Evolutionary conservation across 2,329 filamentous ascomycete genomes (phyloP).

Genomic region (Lasiodiplodia citricola): DNA sequence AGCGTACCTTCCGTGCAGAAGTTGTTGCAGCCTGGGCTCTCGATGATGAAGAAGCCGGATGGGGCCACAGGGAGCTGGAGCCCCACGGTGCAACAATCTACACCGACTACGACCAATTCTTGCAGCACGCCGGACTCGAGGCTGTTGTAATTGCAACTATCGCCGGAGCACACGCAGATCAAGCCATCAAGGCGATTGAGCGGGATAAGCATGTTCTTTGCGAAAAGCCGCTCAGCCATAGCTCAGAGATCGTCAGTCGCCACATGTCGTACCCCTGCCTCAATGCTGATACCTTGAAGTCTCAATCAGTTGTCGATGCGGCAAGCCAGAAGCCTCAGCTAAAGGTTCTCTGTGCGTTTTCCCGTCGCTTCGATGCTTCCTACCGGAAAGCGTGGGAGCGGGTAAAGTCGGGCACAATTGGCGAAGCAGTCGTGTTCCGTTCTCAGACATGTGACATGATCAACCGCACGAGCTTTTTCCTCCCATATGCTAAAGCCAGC

Average conservation of each 20-base stretch:
- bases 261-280: neutral
- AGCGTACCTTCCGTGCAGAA: conserved; percentile 51
- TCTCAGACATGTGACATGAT: conserved; percentile 72
- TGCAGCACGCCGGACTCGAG: conserved; percentile 60
- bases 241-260: conserved; percentile 60
- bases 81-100: conserved; percentile 58
- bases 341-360: conserved; percentile 72
- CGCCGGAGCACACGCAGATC: conserved; percentile 62
- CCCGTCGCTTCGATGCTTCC: conserved; percentile 68
- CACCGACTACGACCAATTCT: conserved; percentile 62
- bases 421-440: conserved; percentile 64
- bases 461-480: conserved; percentile 70
- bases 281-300: conserved; percentile 45
- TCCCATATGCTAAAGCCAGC: conserved; percentile 67
- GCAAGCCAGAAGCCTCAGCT: conserved; percentile 61
- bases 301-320: conserved; percentile 64
- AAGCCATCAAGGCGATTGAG: conserved; percentile 63
- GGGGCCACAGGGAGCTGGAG: conserved; percentile 55
- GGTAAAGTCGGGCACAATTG: conserved; percentile 61
- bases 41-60: conserved; percentile 48
- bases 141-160: conserved; percentile 62
- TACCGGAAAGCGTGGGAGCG: conserved; percentile 65
- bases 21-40: conserved; percentile 55
- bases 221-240: conserved; percentile 66
- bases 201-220: conserved; percentile 62